These are phyloP conservation scores for Phytophthora palmivora DNA, from an alignment of 352 stramenopile genomes.

Conservation along the genomic window DNA sequence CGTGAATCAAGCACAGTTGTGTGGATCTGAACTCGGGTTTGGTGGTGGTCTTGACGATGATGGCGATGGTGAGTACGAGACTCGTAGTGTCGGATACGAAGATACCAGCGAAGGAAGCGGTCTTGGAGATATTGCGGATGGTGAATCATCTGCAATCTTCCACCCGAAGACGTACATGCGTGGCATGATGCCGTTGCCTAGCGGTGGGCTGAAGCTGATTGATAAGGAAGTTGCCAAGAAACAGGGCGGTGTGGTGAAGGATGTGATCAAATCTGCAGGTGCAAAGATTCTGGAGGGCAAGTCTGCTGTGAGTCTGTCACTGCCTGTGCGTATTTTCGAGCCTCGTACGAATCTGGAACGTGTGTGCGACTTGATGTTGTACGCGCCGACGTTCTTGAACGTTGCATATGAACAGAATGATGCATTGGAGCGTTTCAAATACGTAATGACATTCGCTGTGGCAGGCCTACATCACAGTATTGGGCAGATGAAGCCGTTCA, in stretches of 20 bases:
- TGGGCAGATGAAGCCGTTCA: slow-evolving; percentile 87
- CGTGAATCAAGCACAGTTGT: slow-evolving; percentile 67
- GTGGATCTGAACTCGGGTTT: slow-evolving; percentile 57
- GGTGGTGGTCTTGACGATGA: slow-evolving; percentile 51
- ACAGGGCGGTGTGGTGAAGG: slow-evolving; percentile 84
- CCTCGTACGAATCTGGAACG: slow-evolving; percentile 84
- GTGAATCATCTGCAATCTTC: slow-evolving; percentile 49
- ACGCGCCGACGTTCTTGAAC: slow-evolving; percentile 80
- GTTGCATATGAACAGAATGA: slow-evolving; percentile 64
- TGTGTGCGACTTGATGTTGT: slow-evolving; percentile 83
- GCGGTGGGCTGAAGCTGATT: slow-evolving; percentile 79
- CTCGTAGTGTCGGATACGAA: slow-evolving; percentile 39
- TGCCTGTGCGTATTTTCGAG: slow-evolving; percentile 89
- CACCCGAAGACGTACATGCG: slow-evolving; percentile 85
- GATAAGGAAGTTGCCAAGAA: slow-evolving; percentile 90
- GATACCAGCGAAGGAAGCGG: slow-evolving; percentile 45
- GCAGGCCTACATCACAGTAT: slow-evolving; percentile 83
- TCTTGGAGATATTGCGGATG: slow-evolving; percentile 42
- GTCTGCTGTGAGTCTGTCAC: slow-evolving; percentile 80
- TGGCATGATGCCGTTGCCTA: slow-evolving; percentile 77
- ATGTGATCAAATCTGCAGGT: slow-evolving; percentile 82
- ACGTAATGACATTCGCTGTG: slow-evolving; percentile 81
- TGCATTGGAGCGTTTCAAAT: slow-evolving; percentile 79
- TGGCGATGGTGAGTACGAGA: slow-evolving; percentile 43
- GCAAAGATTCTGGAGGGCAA: slow-evolving; percentile 77